These are phyloP conservation scores for Nannochloropsis granulata DNA, from an alignment of 108 stramenopile species.

Conservation along the genomic window DNA sequence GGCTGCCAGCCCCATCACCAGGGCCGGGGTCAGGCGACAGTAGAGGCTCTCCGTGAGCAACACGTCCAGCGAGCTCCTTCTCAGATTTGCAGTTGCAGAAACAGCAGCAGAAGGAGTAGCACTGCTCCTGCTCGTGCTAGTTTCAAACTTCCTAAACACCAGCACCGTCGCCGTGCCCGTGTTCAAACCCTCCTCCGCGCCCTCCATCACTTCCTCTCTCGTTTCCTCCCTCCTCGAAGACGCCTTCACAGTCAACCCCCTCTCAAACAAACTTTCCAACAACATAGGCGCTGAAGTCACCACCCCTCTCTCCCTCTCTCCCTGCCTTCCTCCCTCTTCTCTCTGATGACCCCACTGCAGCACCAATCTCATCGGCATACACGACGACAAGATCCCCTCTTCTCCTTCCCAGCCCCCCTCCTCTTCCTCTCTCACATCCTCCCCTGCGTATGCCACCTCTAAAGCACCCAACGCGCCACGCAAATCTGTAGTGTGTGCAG, in stretches of 20 bases:
- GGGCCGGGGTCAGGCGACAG: not conserved
- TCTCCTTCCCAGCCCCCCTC: not conserved
- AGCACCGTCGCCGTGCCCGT: not conserved
- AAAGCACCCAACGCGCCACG: not conserved
- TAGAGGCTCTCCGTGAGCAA: not conserved
- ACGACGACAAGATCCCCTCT: not conserved
- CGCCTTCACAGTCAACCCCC: not conserved
- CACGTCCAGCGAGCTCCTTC: not conserved
- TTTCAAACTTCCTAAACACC: not conserved
- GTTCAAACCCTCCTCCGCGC: not conserved
- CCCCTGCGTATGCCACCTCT: not conserved
- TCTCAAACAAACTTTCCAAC: not conserved
- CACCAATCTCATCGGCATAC: not conserved
- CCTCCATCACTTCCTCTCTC: not conserved
- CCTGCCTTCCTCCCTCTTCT: not conserved
- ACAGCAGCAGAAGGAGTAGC: not conserved
- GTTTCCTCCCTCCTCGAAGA: not conserved
- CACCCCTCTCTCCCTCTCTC: not conserved
- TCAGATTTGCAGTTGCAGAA: no score
- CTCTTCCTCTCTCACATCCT: not conserved
- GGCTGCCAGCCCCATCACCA: not conserved
- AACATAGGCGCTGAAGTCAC: not conserved
- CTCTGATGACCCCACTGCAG: not conserved
- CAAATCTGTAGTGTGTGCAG: not conserved
- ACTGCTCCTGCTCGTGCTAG: not conserved